Evolutionary conservation across 257 asterid species (phyloP).

Genomic region (Lantana camara): DNA sequence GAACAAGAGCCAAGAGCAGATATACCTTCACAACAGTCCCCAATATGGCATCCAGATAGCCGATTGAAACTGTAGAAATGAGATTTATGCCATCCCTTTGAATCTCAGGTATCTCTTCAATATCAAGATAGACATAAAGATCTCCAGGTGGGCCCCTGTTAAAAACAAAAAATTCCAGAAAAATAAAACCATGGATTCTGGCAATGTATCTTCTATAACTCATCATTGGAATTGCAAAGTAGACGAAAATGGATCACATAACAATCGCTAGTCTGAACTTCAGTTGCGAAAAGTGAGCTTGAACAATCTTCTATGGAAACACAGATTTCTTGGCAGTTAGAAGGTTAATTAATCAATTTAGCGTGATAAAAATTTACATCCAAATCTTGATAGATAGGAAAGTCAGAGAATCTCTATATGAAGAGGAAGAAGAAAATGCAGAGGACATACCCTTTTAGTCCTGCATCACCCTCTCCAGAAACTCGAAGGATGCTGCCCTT

Average conservation of each 20-base stretch:
- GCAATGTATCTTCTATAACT: conserved; percentile 7
- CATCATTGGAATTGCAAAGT: neutral
- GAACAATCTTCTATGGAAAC: neutral
- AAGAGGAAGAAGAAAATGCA: conserved; percentile 14
- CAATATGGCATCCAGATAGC: conserved; percentile 92
- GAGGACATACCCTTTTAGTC: conserved; percentile 82
- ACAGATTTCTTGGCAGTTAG: conserved; percentile 6
- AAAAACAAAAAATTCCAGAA: conserved; percentile 25
- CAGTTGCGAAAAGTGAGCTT: conserved; percentile 18
- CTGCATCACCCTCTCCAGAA: conserved; percentile 99
- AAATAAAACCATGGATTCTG: conserved; percentile 13
- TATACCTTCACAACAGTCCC: conserved; percentile 77
- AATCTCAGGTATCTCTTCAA: conserved; percentile 88
- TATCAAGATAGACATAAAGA: conserved; percentile 94
- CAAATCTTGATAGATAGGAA: conserved; percentile 13
- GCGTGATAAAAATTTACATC: conserved; percentile 16
- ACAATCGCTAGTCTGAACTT: conserved; percentile 1
- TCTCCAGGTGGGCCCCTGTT: conserved; percentile 89
- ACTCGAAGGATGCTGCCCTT: conserved; percentile 98
- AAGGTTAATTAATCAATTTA: conserved; percentile 13
- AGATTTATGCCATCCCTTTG: conserved; percentile 98
- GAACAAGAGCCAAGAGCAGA: conserved; percentile 18
- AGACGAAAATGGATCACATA: conserved; percentile 4
- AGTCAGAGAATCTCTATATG: conserved; percentile 14
- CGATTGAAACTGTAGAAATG: conserved; percentile 66